Evolutionary conservation across 768 basidiomycete genomes (phyloP), one percentile per base, ranked within the genome.

Genomic region (Mycena metata): DNA sequence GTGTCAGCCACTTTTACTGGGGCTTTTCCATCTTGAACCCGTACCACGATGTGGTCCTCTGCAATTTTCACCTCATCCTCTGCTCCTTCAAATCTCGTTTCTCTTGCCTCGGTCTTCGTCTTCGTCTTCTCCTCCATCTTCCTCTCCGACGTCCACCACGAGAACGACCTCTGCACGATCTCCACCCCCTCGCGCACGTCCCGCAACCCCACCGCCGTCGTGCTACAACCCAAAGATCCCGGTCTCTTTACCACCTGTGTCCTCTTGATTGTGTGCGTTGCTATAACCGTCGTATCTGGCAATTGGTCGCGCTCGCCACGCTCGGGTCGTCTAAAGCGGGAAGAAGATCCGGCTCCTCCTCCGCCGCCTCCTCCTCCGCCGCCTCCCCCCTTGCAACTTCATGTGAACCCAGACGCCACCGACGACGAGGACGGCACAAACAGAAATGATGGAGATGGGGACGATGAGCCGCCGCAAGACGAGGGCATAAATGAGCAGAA

Each of bases 151-250:
- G 2, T 39, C 39, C 10, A 39, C 39, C 10, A 10, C 39, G 15
- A 39, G 15, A 39, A 15, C 39, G 39, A 15, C 39, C 39, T 3
- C 39, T 56, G 15, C 55, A 36, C 55, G 16, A 16, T 21, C 39
- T 42, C 13, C 56, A 45, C 56, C 56, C 56, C 56, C 26, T 43
- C 56, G 43, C 56, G 56, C 23, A 26, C 13, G 21, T 24, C 42
- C 33, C 16, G 42, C 24, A 45, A 5, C 19, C 47, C 47, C 2
- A 49, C 47, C 9, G 1, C 21, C 13, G 21, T 23, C 21, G 4
- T 23, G 7, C 13, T 49, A 4, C 12, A 21, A 6, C 47, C 24
- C 12, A 10, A 49, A 6, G 21, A 49, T 9, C 9, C 13, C 21
- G 47, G 39, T 10, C 11, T 39, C 39, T 39, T 39, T 10, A 2